Base-by-base conservation (phyloP, 441 rosid species). In the Aquilaria agallochum region DNA sequence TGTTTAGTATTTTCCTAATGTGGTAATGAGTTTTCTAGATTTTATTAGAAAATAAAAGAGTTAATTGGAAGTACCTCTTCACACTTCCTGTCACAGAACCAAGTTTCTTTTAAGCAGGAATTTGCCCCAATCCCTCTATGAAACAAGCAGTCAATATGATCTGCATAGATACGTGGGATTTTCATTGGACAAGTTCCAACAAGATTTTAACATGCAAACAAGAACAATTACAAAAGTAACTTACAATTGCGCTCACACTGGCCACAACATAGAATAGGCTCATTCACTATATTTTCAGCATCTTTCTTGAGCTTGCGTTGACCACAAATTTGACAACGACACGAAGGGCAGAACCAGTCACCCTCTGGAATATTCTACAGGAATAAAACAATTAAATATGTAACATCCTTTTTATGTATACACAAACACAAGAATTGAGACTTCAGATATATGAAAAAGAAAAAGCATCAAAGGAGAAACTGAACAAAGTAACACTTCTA, bases 81-180 rank as follows among this genome's bases (percentile, higher is more conserved):
- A 71, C 97, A 93, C 66, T 60, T 81, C 55, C 65, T 80, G 73
- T 83, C 63, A 82, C 97, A 90, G 74, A 83, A 90, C 95, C 90
- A 83, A 36, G 68, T 76, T 65, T 59, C 73, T 59, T 70, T 73
- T 20, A 65, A 60, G 60, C 46, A 45, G 45, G 56, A 61, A 53
- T 69, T 71, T 60, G 52, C 27, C 50, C 68, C 59, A 31, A 61
- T 61, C 40, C 71, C 68, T 70, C 58, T 63, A 15, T 42, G 67
- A 68, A 63, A 65, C 59, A 79, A 20, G 73, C 98, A 87, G 32
- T 62, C 49, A 55, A 56, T 56, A 62, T 93, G 97, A 83, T 85
- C 95, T 90, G 61, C 60, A 76, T 31, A 76, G 31, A 62, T 33
- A 62, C 50, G 58, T n/a, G 50, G 56, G 54, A 55, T 31, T 44